phyloP scores from a whole-genome alignment of 805 yeast species.

The Lachancea meyersii region DNA sequence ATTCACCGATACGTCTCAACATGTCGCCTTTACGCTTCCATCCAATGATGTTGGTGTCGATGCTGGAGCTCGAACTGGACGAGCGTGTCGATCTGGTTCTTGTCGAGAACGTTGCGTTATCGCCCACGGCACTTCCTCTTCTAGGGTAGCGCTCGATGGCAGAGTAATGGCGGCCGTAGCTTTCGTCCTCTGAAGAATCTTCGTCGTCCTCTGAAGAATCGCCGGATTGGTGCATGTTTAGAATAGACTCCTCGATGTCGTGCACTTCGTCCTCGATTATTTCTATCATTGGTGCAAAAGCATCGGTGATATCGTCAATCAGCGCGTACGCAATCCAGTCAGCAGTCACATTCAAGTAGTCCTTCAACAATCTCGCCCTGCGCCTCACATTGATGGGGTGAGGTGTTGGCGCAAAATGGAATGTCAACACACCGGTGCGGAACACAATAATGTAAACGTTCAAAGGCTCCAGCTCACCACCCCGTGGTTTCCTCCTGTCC shows the following conservation, averaged over 20 bases:
- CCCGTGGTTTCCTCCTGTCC: constrained; percentile 39
- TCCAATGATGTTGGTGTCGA: constrained; percentile 44
- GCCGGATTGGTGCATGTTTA: constrained; percentile 72
- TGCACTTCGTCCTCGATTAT: constrained; percentile 92
- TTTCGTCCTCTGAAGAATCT: constrained; percentile 32
- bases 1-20: constrained; percentile 91
- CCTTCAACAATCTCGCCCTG: constrained; percentile 80
- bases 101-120: constrained; percentile 15
- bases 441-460: constrained; percentile 92
- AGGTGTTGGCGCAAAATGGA: constrained; percentile 91
- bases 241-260: constrained; percentile 86
- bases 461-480: constrained; percentile 70
- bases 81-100: constrained; percentile 14
- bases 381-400: constrained; percentile 95
- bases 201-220: constrained; percentile 39
- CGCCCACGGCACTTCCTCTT: constrained; percentile 9
- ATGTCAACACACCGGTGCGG: constrained; percentile 82
- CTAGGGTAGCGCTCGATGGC: constrained; percentile 9
- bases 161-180: constrained; percentile 33
- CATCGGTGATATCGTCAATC: constrained; percentile 95
- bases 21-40: constrained; percentile 94
- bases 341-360: constrained; percentile 81
- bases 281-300: constrained; percentile 94
- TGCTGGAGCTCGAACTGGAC: constrained; percentile 30
- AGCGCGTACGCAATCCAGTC: constrained; percentile 98